Evolutionary conservation across 2,329 filamentous ascomycete species (phyloP).

Genomic region (Arthrobotrys conoides): DNA sequence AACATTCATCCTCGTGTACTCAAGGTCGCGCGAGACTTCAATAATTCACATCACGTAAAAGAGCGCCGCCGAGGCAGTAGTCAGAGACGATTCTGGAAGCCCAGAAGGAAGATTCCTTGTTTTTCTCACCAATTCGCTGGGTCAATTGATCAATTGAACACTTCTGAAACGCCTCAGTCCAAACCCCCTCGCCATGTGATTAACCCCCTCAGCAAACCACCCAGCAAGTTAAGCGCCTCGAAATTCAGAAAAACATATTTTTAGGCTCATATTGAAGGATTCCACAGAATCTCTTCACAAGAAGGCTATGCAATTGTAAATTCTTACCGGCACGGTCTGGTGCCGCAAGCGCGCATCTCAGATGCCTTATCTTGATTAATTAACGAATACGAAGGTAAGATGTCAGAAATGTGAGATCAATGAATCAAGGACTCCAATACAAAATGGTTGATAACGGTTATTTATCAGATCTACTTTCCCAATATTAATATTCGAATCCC

Average conservation of each 20-base stretch:
- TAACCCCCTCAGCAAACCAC: not conserved
- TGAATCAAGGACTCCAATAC: not conserved
- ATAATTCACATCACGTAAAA: not conserved
- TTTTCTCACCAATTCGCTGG: not conserved
- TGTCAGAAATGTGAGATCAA: no score
- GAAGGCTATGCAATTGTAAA: constrained; percentile 12
- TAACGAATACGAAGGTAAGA: not conserved
- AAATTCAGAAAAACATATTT: constrained; percentile 7
- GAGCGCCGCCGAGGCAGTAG: not conserved
- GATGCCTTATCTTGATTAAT: constrained; percentile 4
- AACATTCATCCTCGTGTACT: not conserved
- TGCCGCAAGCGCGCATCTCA: constrained; percentile 48
- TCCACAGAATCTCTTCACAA: not conserved
- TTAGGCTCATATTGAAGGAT: not conserved
- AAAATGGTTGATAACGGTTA: not conserved
- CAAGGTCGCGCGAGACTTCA: not conserved
- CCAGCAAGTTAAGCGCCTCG: constrained; percentile 11
- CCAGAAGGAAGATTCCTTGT: not conserved
- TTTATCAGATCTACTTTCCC: not conserved
- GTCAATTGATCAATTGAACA: constrained; percentile 22
- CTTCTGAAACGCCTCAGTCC: constrained; percentile 14
- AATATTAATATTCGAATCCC: not conserved
- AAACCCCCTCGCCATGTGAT: constrained; percentile 35
- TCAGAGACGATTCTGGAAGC: not conserved
- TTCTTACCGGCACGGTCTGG: constrained; percentile 22